Conservation (phyloP, 441 rosid species). For the Raphanus hybrid region DNA sequence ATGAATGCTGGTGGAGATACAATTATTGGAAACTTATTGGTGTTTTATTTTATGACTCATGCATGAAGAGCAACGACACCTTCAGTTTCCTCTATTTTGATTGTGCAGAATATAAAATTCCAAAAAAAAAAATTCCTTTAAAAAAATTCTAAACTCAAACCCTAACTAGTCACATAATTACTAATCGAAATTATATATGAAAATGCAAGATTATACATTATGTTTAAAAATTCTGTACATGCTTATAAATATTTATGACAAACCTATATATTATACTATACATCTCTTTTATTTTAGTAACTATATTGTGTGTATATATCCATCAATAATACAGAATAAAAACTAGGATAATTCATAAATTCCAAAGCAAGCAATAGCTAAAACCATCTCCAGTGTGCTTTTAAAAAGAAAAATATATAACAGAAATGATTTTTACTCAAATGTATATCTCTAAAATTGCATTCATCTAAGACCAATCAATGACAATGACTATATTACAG, state of each 20-base stretch:
- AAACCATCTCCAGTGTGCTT: neutral
- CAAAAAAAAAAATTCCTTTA: neutral
- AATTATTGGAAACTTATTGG: constrained; percentile 31
- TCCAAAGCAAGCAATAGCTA: neutral
- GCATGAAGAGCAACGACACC: constrained; percentile 9
- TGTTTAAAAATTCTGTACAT: neutral
- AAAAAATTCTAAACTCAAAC: neutral
- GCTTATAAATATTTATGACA: neutral
- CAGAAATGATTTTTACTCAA: no score
- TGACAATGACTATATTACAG: no score
- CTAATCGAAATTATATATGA: neutral
- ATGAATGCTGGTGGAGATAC: constrained; percentile 10
- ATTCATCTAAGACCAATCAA: no score
- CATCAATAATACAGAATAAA: constrained; percentile 5
- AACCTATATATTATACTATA: neutral
- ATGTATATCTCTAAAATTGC: no score
- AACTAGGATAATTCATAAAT: constrained; percentile 3
- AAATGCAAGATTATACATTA: constrained; percentile 8
- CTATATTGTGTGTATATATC: neutral
- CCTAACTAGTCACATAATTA: constrained; percentile 14
- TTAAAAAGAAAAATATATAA: no score
- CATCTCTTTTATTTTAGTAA: neutral
- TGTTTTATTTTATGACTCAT: constrained; percentile 13
- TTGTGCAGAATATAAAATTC: neutral
- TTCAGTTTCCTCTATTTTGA: constrained; percentile 28